Evolutionary conservation across 1,139 yeast species (phyloP), one percentile per base, ranked within the genome.

Genomic region (Candida sanyaensis): DNA sequence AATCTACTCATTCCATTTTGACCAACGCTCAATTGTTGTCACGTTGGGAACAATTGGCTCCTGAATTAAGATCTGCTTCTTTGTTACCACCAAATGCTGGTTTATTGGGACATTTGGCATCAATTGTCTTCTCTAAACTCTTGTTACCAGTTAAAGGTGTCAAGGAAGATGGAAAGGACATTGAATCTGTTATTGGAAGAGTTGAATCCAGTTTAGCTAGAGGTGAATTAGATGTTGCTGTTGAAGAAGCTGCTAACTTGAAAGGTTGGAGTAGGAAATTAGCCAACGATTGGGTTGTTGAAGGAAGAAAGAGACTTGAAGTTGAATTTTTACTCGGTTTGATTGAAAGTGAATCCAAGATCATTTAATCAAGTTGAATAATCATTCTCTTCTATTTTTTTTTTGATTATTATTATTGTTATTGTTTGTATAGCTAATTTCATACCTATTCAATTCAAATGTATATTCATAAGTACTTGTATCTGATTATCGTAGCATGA

Each of bases 11-110:
- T 49, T 86, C 91, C 9, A 77, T 86, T 41, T 73, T 85, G 54
- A 75, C 83, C 11, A 76, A 71, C 50, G 63, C 91, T n/a, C 93
- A 93, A 61, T 78, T 91, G 58, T 71, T 80, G 56, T 66, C 82
- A 44, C 80, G 91, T 65, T 87, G 93, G 87, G 83, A 84, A 56
- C 73, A 84, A 50, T 77, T 93, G 52, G 85, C 81, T 21, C 96
- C 96, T 17, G 96, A 92, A 68, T 82, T 93, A 62, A 85, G 96
- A 67, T 83, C 91, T 28, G 93, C 96, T 8, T 85, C 97, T 10
- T 71, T 91, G 58, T 79, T 89, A 54, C 98, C 98, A 45, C 96
- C 96, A 58, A 88, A 92, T 64, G 96, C 99, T 30, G 99, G 99
- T 60, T 80, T 93, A 50, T 80, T 93, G 59, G 98, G 97, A 39